Evolutionary conservation across 1,139 yeast genomes (phyloP).

Genomic region (Taphrina populina): DNA sequence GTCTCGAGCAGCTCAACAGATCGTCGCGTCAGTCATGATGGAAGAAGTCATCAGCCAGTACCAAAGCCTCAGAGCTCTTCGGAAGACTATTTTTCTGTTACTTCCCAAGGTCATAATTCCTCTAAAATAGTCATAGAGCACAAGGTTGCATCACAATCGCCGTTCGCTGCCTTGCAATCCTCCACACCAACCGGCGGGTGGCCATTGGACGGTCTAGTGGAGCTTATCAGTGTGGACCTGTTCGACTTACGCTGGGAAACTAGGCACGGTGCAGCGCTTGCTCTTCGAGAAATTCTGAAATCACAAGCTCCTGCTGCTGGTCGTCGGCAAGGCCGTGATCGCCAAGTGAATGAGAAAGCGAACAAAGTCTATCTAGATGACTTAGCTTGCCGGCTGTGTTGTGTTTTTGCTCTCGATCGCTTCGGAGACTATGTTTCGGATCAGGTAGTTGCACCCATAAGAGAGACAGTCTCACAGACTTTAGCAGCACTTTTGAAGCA

Average conservation of each 20-base stretch:
- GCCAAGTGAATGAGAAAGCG: slow-evolving; percentile 60
- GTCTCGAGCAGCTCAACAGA: slow-evolving; percentile 69
- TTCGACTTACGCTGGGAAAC: slow-evolving; percentile 90
- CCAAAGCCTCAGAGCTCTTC: not conserved
- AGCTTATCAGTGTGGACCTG: slow-evolving; percentile 71
- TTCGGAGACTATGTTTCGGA: slow-evolving; percentile 98
- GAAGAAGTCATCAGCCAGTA: not conserved
- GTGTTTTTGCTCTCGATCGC: slow-evolving; percentile 86
- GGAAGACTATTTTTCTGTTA: slow-evolving; percentile 52
- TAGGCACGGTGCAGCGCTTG: slow-evolving; percentile 94
- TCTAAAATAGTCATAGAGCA: slow-evolving; percentile 76
- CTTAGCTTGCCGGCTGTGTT: slow-evolving; percentile 77
- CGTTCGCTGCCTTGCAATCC: slow-evolving; percentile 56
- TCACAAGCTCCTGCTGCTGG: slow-evolving; percentile 89
- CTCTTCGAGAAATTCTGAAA: slow-evolving; percentile 79
- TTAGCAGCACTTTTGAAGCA: slow-evolving; percentile 83
- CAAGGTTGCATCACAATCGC: slow-evolving; percentile 65
- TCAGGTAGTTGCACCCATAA: slow-evolving; percentile 96
- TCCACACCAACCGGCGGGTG: slow-evolving; percentile 78
- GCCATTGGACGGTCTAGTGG: slow-evolving; percentile 98
- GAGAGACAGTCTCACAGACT: slow-evolving; percentile 95
- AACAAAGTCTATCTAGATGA: slow-evolving; percentile 80
- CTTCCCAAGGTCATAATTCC: slow-evolving; percentile 77
- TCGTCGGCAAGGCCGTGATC: slow-evolving; percentile 63
- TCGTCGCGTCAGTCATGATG: slow-evolving; percentile 6